A percentile compares a stretch with the other conserved stretches of the same genome.
phyloP scores from a whole-genome alignment of 495 filamentous ascomycete species.

The Apiosordaria backusii region DNA sequence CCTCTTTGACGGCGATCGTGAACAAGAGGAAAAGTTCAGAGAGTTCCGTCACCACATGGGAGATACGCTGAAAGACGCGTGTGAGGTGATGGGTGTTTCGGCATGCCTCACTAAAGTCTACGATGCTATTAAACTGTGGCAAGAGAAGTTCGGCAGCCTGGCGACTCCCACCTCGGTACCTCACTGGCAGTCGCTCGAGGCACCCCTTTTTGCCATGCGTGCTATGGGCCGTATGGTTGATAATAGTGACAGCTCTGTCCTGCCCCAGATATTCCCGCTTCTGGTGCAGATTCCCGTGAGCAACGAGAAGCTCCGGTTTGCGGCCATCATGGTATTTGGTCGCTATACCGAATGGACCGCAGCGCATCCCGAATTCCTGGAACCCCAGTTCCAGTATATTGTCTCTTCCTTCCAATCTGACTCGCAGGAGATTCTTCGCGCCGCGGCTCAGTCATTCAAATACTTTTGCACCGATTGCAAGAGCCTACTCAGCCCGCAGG shows the following conservation, averaged over 20 bases:
- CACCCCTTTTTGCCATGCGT: constrained; percentile 89
- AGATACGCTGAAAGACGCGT: constrained; percentile 95
- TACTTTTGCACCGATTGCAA: constrained; percentile 96
- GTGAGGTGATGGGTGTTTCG: constrained; percentile 87
- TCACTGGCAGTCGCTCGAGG: constrained; percentile 94
- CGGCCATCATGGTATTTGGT: constrained; percentile 93
- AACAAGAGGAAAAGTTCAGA: constrained; percentile 94
- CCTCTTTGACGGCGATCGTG: constrained; percentile 91
- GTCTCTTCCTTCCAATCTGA: constrained; percentile 81
- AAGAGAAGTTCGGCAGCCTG: constrained; percentile 71
- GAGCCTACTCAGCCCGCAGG: constrained; percentile 73
- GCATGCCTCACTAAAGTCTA: constrained; percentile 88
- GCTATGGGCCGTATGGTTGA: constrained; percentile 98
- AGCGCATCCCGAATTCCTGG: constrained; percentile 84
- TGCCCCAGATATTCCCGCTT: constrained; percentile 85
- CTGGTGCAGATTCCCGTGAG: constrained; percentile 93
- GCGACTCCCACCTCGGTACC: constrained; percentile 73
- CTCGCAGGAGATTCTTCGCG: constrained; percentile 83
- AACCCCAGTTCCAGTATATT: constrained; percentile 90
- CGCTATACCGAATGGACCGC: constrained; percentile 98
- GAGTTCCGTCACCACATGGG: constrained; percentile 97
- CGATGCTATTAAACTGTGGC: constrained; percentile 79
- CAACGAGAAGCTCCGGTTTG: constrained; percentile 94
- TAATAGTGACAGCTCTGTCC: constrained; percentile 74
- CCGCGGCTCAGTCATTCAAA: constrained; percentile 89